A percentile compares a stretch with the other conserved stretches of the same genome.
Conservation (phyloP, 306 rosid species). For the Castanea mollissima region DNA sequence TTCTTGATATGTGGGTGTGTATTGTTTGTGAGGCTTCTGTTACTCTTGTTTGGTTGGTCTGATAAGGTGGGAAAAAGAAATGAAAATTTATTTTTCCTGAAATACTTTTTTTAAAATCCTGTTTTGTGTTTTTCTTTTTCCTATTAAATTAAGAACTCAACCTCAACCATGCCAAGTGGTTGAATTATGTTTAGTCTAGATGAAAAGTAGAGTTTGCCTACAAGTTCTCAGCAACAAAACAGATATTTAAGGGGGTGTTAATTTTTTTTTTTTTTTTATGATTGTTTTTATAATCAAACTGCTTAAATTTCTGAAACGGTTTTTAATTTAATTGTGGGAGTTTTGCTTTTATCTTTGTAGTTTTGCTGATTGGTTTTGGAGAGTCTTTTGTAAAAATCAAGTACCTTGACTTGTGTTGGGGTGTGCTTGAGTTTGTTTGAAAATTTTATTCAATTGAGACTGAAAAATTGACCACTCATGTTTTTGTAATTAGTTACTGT, state of each 20-base stretch:
- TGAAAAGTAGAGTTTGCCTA: neutral
- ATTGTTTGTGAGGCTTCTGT: neutral
- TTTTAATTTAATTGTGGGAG: neutral
- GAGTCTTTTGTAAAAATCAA: neutral
- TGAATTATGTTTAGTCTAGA: neutral
- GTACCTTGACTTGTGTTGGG: neutral
- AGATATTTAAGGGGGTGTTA: neutral
- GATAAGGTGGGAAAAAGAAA: conserved; percentile 5
- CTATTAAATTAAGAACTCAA: neutral
- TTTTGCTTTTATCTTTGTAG: neutral
- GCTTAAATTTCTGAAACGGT: neutral
- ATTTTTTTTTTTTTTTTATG: no score
- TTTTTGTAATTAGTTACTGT: neutral
- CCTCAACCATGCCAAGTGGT: neutral
- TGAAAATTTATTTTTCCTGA: neutral
- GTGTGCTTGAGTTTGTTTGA: neutral
- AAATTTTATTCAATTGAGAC: neutral
- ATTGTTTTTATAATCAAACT: neutral
- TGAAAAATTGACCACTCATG: neutral
- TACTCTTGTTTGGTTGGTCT: neutral
- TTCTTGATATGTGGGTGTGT: neutral
- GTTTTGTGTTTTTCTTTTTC: neutral
- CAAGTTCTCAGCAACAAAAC: neutral
- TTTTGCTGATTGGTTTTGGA: neutral
- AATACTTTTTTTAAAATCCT: neutral